phyloP scores from a whole-genome alignment of 768 basidiomycete species.

The Boletus fagicola region DNA sequence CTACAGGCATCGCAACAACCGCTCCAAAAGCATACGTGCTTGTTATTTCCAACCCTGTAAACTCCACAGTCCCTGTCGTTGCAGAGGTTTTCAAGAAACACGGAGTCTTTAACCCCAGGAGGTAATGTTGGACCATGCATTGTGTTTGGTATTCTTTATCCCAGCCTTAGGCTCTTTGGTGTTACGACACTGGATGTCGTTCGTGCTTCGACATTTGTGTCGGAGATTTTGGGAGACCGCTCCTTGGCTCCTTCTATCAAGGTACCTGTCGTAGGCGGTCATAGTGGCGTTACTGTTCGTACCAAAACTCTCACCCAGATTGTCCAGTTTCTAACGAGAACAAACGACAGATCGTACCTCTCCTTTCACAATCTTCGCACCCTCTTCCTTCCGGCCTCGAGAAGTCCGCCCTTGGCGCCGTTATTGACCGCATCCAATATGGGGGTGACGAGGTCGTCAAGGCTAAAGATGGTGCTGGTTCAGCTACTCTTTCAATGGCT shows the following conservation, averaged over 20 bases:
- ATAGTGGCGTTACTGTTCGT: constrained; percentile 83
- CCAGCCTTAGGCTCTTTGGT: constrained; percentile 75
- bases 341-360: constrained; percentile 72
- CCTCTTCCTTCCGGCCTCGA: constrained; percentile 61
- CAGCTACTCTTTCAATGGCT: constrained; percentile 96
- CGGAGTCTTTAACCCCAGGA: constrained; percentile 87
- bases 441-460: constrained; percentile 98
- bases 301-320: constrained; percentile 15
- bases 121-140: constrained; percentile 42
- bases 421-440: constrained; percentile 88
- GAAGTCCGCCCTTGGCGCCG: constrained; percentile 48
- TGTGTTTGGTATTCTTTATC: background rate
- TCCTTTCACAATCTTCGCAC: constrained; percentile 87
- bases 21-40: constrained; percentile 90
- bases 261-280: constrained; percentile 93
- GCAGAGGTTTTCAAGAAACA: constrained; percentile 94
- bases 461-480: constrained; percentile 90
- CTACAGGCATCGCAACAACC: constrained; percentile 78
- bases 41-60: constrained; percentile 99
- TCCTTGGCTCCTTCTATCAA: constrained; percentile 58
- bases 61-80: constrained; percentile 97
- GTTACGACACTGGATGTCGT: constrained; percentile 98
- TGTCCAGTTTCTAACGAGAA: constrained; percentile 7
- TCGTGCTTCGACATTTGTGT: constrained; percentile 94
- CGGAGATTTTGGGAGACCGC: constrained; percentile 69